Evolutionary conservation across 2,329 filamentous ascomycete genomes (phyloP).

Genomic region (Curvularia lunata): DNA sequence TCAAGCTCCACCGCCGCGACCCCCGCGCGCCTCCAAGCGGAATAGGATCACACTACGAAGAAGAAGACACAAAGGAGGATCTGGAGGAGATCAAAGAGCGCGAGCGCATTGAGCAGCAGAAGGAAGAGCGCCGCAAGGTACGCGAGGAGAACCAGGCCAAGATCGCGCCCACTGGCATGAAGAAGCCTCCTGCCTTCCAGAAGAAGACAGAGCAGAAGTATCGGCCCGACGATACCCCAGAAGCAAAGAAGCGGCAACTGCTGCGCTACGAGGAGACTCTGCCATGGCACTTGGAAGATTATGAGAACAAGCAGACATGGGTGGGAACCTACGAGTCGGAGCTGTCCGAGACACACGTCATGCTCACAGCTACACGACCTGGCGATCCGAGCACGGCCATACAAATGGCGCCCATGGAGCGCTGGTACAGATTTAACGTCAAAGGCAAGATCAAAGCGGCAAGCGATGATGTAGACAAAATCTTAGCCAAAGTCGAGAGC

Average conservation of each 20-base stretch:
- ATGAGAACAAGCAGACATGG: constrained; percentile 94
- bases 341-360: constrained; percentile 79
- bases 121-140: constrained; percentile 83
- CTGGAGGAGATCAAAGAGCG: constrained; percentile 69
- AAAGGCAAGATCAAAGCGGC: constrained; percentile 78
- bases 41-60: constrained; percentile 44
- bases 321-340: constrained; percentile 89
- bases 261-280: constrained; percentile 90
- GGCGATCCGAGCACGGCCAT: constrained; percentile 63
- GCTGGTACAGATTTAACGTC: constrained; percentile 88
- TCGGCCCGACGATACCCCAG: constrained; percentile 74
- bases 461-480: constrained; percentile 85
- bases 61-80: constrained; percentile 69
- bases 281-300: constrained; percentile 96
- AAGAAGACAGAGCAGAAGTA: constrained; percentile 90
- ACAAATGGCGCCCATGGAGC: constrained; percentile 88
- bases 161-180: constrained; percentile 81
- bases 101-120: constrained; percentile 62
- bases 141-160: constrained; percentile 87
- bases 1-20: constrained; percentile 87
- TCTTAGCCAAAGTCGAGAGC: constrained; percentile 78
- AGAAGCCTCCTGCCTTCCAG: constrained; percentile 68
- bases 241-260: constrained; percentile 71
- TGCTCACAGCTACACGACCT: constrained; percentile 71
- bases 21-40: constrained; percentile 67